Evolutionary conservation across 2,329 filamentous ascomycete genomes (phyloP).

Genomic region (Pyrenophora tritici-repentis): DNA sequence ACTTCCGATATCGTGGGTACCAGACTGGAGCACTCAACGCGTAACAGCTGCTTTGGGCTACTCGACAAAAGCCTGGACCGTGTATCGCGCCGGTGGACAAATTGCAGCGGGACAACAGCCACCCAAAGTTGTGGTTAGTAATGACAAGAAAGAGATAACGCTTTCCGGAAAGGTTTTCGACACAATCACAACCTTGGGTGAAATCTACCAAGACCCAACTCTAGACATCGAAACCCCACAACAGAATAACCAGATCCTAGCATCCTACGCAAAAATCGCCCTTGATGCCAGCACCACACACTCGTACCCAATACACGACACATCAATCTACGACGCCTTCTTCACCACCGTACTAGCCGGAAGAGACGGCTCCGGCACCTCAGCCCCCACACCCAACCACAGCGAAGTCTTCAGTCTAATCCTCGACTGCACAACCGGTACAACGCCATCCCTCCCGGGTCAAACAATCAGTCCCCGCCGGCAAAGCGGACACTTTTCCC

Average conservation of each 20-base stretch:
- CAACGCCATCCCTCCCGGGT: conserved; percentile 23
- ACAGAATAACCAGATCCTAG: conserved; percentile 7
- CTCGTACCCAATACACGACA: conserved; percentile 9
- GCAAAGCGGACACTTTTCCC: conserved; percentile 25
- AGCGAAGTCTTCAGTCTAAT: conserved; percentile 32
- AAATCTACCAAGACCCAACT: conserved; percentile 7
- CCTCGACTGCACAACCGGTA: conserved; percentile 20
- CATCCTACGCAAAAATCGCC: conserved; percentile 16
- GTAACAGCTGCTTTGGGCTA: conserved; percentile 28
- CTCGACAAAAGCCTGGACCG: conserved; percentile 24
- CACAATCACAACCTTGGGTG: conserved; percentile 14
- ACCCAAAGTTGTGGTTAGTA: conserved; percentile 1
- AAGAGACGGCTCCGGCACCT: conserved; percentile 20
- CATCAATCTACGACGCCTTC: conserved; percentile 29
- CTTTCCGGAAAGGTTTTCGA: conserved; percentile 26
- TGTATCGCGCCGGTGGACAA: conserved; percentile 23
- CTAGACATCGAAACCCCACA: conserved; percentile 21
- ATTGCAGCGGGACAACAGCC: neutral
- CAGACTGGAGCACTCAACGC: conserved; percentile 29
- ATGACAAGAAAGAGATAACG: conserved; percentile 13
- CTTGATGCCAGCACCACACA: neutral
- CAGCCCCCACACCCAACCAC: conserved; percentile 20
- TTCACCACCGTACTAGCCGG: conserved; percentile 27
- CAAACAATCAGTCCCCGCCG: conserved; percentile 27
- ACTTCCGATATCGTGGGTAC: conserved; percentile 28